Conservation (phyloP, 2,329 filamentous ascomycete genomes). For the Reticulascus tulasneorum region DNA sequence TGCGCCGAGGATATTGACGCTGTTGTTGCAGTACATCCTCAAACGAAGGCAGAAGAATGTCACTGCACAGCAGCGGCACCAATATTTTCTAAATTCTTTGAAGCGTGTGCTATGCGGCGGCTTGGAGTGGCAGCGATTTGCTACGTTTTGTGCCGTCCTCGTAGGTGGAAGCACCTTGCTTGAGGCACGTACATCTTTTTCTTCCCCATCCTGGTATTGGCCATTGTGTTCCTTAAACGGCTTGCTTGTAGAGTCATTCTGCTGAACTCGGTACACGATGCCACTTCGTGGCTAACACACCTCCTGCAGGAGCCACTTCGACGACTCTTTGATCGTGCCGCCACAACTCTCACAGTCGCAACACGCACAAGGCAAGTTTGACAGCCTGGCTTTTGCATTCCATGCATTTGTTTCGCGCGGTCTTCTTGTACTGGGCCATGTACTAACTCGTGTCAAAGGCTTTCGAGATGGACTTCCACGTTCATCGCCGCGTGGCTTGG, state of each 20-base stretch:
- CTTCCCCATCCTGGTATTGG: too few species aligned
- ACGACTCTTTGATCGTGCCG: slow-evolving; percentile 19
- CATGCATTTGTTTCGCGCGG: neutral
- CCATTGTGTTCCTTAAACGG: neutral
- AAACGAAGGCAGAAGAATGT: slow-evolving; percentile 19
- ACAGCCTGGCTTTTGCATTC: neutral
- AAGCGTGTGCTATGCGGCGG: slow-evolving; percentile 44
- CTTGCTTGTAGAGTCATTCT: neutral
- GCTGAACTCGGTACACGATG: neutral
- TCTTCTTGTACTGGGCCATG: neutral
- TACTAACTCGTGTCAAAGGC: slow-evolving; percentile 31
- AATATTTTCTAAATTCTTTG: slow-evolving; percentile 26
- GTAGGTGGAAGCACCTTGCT: slow-evolving; percentile 58
- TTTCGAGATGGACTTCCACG: slow-evolving; percentile 53
- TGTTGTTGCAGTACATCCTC: slow-evolving; percentile 48
- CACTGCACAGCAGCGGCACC: slow-evolving; percentile 15
- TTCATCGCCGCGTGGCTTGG: slow-evolving; percentile 57
- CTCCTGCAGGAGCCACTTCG: slow-evolving; percentile 16
- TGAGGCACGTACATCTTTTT: slow-evolving; percentile 40
- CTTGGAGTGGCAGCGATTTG: slow-evolving; percentile 53
- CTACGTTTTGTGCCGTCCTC: slow-evolving; percentile 58
- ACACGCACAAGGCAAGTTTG: slow-evolving; percentile 15
- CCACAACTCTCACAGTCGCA: slow-evolving; percentile 17
- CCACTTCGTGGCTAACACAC: slow-evolving; percentile 1
- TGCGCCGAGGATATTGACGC: slow-evolving; percentile 50